Evolutionary conservation across 345 rosid genomes (phyloP), one percentile per base, ranked within the genome.

Genomic region (Melastoma malabathricum): DNA sequence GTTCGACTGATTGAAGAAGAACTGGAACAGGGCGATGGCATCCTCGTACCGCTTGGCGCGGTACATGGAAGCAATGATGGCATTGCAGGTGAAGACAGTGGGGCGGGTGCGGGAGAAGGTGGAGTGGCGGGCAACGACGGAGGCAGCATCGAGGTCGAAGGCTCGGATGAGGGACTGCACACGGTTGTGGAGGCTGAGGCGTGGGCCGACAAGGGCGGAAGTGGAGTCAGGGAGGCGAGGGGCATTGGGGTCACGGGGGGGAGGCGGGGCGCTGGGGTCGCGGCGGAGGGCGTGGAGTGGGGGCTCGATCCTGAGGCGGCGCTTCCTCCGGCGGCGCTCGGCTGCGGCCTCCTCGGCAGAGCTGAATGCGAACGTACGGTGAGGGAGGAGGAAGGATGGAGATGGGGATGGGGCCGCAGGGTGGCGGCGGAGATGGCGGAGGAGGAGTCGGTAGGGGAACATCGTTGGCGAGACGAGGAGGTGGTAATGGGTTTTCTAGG

Each of bases 271-370:
- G 43, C 69, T 52, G 19, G 57, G 74, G 18, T 78, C 79, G 13
- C 81, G 68, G 0, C 86, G 89, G 58, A 87, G 75, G 48, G 97
- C 96, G 51, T 87, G 83, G 48, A 88, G 85, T 0, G 99, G 97
- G 3, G 99, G 99, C 56, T 92, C 94, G 62, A 85, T 79, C 3
- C 95, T 76, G 48, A 84, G 96, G 3, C 94, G 84, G 13, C 97
- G 90, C 60, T 88, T 92, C 38, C 97, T 78, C 12, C 86, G 80
- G 38, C 97, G 90, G 51, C 95, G 95, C 15, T 85, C 99, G 0
- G 97, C 90, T 0, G 97, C 95, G 2, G 95, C 95, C 72, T 92
- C 99, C 53, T 92, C 97, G 3, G 99, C 94, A 41, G 97, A 82
- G 48, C 90, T 73, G 79, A 84, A 92, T 65, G 82, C 77, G 57